A percentile compares a stretch with the other conserved stretches of the same genome.
Conservation (phyloP, 345 rosid genomes). For the Melastoma malabathricum region DNA sequence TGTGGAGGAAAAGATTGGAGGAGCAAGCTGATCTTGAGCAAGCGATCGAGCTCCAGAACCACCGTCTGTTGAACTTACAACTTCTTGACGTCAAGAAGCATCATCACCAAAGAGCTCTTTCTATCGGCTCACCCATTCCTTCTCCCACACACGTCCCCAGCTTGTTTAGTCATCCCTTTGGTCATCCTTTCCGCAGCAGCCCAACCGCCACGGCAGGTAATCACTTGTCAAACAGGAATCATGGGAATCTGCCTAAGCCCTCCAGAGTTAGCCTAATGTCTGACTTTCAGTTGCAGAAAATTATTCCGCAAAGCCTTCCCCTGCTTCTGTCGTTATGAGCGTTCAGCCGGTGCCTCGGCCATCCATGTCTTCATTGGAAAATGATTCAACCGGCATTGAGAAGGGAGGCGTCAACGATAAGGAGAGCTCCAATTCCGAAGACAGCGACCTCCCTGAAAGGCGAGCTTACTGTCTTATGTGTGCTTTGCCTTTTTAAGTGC, state of each 20-base stretch:
- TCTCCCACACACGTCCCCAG: slow-evolving; percentile 36
- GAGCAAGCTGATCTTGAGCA: slow-evolving; percentile 61
- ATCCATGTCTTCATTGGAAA: slow-evolving; percentile 8
- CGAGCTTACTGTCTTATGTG: not conserved
- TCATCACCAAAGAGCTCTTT: slow-evolving; percentile 53
- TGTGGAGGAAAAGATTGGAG: slow-evolving; percentile 68
- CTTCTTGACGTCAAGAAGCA: slow-evolving; percentile 75
- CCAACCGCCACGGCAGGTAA: slow-evolving; percentile 23
- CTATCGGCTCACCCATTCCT: slow-evolving; percentile 48
- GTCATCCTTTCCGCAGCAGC: slow-evolving; percentile 24
- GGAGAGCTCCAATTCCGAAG: slow-evolving; percentile 19
- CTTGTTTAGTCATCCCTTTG: slow-evolving; percentile 37
- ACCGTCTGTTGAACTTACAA: slow-evolving; percentile 64
- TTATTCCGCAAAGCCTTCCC: not conserved
- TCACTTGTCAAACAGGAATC: not conserved
- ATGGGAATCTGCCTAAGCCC: not conserved
- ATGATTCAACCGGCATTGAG: slow-evolving; percentile 17
- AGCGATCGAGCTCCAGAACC: slow-evolving; percentile 66
- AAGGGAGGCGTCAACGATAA: slow-evolving; percentile 24
- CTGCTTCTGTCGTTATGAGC: not conserved
- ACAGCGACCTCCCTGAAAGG: slow-evolving; percentile 29
- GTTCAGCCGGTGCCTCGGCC: slow-evolving; percentile 13
- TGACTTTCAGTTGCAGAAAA: slow-evolving; percentile 24
- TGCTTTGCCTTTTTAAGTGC: not conserved
- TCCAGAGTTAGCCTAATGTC: not conserved